phyloP scores from a whole-genome alignment of 106 monocot species.

The Dendrobium officinale region DNA sequence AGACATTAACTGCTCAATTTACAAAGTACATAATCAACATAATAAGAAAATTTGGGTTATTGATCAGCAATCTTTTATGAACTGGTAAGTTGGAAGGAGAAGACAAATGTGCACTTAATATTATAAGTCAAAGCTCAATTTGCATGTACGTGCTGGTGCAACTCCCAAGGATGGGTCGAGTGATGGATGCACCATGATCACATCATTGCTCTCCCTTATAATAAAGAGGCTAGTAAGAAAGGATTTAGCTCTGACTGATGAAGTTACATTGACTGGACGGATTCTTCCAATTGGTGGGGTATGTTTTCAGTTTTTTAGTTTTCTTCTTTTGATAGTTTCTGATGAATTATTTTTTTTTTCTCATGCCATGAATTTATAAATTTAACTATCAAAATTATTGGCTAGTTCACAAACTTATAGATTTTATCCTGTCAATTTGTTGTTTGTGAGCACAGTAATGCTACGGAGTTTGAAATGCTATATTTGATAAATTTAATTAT shows the following conservation, averaged over 20 bases:
- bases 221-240: constrained; percentile 59
- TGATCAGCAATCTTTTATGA: too few species aligned
- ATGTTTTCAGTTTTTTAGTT: constrained; percentile 12
- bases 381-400: background rate
- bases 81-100: too few species aligned
- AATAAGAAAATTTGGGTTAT: too few species aligned
- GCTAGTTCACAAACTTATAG: too few species aligned
- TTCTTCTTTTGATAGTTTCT: background rate
- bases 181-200: constrained; percentile 98
- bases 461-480: background rate
- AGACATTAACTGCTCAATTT: constrained; percentile 39
- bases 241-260: constrained; percentile 94
- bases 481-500: background rate
- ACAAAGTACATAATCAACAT: constrained; percentile 45
- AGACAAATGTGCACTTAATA: too few species aligned
- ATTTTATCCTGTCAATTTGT: background rate
- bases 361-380: background rate
- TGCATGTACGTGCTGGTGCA: constrained; percentile 35
- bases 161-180: constrained; percentile 98
- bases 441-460: background rate
- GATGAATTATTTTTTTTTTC: background rate
- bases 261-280: constrained; percentile 83
- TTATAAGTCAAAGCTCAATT: too few species aligned
- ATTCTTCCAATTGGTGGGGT: constrained; percentile 98
- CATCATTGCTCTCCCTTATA: constrained; percentile 84